These are phyloP conservation scores for Tagetes erecta DNA, from an alignment of 129 eudicot species.

Conservation along the genomic window DNA sequence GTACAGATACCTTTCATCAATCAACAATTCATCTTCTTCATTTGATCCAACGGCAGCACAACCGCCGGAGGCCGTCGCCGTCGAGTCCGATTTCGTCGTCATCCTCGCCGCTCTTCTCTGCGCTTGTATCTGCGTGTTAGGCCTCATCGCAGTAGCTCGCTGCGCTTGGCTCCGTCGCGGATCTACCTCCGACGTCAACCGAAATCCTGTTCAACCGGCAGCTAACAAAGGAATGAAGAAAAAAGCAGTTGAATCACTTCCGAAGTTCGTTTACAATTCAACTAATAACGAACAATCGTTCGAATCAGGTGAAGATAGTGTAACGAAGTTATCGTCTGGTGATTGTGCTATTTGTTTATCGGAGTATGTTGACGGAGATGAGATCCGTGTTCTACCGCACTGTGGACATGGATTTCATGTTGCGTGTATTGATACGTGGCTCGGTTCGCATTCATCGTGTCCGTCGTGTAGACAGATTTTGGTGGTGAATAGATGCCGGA, in stretches of 20 bases:
- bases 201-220: constrained; percentile 24
- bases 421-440: constrained; percentile 77
- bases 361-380: constrained; percentile 72
- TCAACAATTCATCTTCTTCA: constrained; percentile 27
- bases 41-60: constrained; percentile 35
- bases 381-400: constrained; percentile 76
- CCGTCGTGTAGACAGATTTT: constrained; percentile 78
- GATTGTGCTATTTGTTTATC: constrained; percentile 87
- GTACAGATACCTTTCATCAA: constrained; percentile 30
- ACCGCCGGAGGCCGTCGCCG: constrained; percentile 46
- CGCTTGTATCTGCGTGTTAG: constrained; percentile 62
- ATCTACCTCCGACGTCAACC: background rate
- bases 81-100: constrained; percentile 67
- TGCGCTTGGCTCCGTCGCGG: constrained; percentile 71
- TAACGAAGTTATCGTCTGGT: constrained; percentile 13
- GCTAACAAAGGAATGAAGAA: constrained; percentile 62
- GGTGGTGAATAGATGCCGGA: constrained; percentile 52
- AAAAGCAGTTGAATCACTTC: constrained; percentile 50
- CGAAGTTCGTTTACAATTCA: constrained; percentile 41
- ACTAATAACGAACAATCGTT: background rate
- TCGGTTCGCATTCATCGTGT: constrained; percentile 76
- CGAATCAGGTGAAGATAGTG: background rate
- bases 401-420: constrained; percentile 85
- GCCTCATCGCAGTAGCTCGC: constrained; percentile 65
- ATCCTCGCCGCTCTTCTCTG: constrained; percentile 74